Conservation (phyloP, 1,139 yeast genomes). For the Scheffersomyces quercinus region DNA sequence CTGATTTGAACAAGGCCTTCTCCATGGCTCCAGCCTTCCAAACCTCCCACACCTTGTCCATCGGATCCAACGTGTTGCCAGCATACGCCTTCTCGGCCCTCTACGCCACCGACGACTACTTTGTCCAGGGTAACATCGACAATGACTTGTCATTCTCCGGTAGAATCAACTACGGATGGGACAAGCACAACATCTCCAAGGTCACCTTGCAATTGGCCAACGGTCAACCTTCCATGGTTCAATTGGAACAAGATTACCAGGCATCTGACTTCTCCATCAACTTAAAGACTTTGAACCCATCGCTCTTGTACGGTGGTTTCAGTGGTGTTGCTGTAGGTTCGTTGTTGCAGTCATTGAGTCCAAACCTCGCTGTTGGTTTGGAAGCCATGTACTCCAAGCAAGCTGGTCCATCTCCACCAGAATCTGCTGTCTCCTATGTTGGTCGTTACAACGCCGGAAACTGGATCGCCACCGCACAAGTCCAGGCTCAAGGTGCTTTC, state of each 20-base stretch:
- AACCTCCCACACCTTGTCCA: conserved; percentile 89
- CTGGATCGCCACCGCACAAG: conserved; percentile 95
- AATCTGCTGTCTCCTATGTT: conserved; percentile 86
- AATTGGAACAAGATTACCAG: conserved; percentile 93
- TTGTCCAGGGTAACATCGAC: conserved; percentile 90
- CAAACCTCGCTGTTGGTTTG: conserved; percentile 83
- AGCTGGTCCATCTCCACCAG: conserved; percentile 76
- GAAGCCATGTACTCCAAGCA: conserved; percentile 91
- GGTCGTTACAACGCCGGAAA: conserved; percentile 85
- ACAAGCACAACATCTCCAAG: conserved; percentile 74
- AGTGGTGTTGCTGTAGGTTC: conserved; percentile 94
- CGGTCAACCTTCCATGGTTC: conserved; percentile 92
- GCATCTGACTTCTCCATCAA: conserved; percentile 87
- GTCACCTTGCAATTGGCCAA: conserved; percentile 85
- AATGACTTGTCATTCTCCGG: conserved; percentile 85
- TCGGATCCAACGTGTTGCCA: conserved; percentile 86
- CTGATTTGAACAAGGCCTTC: conserved; percentile 92
- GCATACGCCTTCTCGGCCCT: conserved; percentile 91
- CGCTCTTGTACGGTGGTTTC: conserved; percentile 69
- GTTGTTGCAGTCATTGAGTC: conserved; percentile 83
- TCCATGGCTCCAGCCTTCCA: conserved; percentile 94
- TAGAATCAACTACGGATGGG: conserved; percentile 92
- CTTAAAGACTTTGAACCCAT: conserved; percentile 90
- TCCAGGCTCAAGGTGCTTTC: conserved; percentile 90
- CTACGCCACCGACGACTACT: conserved; percentile 82